These are phyloP conservation scores for Pyrenophora teres DNA, from an alignment of 2,329 filamentous ascomycete genomes.

Conservation along the genomic window DNA sequence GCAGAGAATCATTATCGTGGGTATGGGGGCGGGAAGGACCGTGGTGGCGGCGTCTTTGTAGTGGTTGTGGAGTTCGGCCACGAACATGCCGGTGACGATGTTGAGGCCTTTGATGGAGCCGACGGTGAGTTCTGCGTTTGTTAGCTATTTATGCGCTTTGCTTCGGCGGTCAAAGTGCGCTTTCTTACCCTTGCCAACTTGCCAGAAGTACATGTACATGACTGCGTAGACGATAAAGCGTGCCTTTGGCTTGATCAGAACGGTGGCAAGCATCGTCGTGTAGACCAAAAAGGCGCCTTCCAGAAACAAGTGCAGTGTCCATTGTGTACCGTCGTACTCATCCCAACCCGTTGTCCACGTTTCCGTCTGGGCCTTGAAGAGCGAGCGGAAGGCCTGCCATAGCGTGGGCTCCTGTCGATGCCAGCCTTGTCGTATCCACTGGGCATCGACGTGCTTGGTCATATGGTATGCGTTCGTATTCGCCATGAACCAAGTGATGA, in stretches of 20 bases:
- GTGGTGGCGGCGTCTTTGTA: slow-evolving; percentile 56
- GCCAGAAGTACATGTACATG: no score
- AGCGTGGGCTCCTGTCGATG: slow-evolving; percentile 43
- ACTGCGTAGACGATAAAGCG: no score
- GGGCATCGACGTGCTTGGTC: slow-evolving; percentile 62
- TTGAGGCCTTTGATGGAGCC: slow-evolving; percentile 55
- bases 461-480: slow-evolving; percentile 63
- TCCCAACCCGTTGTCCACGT: slow-evolving; percentile 49
- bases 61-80: slow-evolving; percentile 63
- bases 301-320: slow-evolving; percentile 51
- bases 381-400: slow-evolving; percentile 38
- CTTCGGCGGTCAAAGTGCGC: neutral
- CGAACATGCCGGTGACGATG: slow-evolving; percentile 66
- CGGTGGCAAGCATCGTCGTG: slow-evolving; percentile 49
- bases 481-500: slow-evolving; percentile 60
- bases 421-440: slow-evolving; percentile 58
- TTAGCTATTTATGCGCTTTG: slow-evolving; percentile 20
- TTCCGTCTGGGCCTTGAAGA: slow-evolving; percentile 38
- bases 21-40: slow-evolving; percentile 54
- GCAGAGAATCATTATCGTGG: slow-evolving; percentile 55
- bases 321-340: slow-evolving; percentile 51
- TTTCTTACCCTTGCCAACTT: slow-evolving; percentile 44
- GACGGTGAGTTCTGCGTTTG: slow-evolving; percentile 34
- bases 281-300: slow-evolving; percentile 51
- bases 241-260: slow-evolving; percentile 39